These are phyloP conservation scores for Brasenia schreberi DNA, from an alignment of 164 flowering plant species.

Conservation along the genomic window DNA sequence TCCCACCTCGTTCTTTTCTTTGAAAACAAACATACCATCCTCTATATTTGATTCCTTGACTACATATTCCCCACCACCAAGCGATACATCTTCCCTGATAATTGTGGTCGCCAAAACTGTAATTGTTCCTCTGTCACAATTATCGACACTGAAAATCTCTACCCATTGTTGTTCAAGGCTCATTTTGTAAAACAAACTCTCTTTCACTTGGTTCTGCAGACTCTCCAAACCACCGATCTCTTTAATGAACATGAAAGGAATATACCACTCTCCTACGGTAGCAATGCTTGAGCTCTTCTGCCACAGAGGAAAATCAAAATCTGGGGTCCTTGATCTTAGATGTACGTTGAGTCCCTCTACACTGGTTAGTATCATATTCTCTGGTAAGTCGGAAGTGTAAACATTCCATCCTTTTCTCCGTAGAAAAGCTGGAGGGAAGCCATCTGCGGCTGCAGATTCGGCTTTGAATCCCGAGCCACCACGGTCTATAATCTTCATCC, in stretches of 20 bases:
- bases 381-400: background rate
- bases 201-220: conserved; percentile 22
- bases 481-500: conserved; percentile 14
- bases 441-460: conserved; percentile 8
- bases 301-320: conserved; percentile 5
- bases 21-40: too few relatives aligned
- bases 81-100: too few relatives aligned
- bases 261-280: background rate
- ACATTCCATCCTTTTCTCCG: conserved; percentile 7
- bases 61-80: too few relatives aligned
- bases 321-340: conserved; percentile 3
- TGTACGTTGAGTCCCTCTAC: too few relatives aligned
- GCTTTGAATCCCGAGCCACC: conserved; percentile 7
- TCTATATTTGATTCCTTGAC: too few relatives aligned
- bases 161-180: conserved; percentile 56
- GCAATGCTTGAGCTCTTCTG: background rate
- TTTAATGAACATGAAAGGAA: conserved; percentile 10
- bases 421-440: conserved; percentile 8
- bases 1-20: conserved; percentile 12
- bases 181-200: conserved; percentile 37
- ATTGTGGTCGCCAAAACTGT: too few relatives aligned
- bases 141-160: conserved; percentile 21
- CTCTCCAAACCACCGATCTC: conserved; percentile 1
- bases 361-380: background rate
- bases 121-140: background rate